phyloP scores from a whole-genome alignment of 306 rosid genomes.

The Lagenaria siceraria region DNA sequence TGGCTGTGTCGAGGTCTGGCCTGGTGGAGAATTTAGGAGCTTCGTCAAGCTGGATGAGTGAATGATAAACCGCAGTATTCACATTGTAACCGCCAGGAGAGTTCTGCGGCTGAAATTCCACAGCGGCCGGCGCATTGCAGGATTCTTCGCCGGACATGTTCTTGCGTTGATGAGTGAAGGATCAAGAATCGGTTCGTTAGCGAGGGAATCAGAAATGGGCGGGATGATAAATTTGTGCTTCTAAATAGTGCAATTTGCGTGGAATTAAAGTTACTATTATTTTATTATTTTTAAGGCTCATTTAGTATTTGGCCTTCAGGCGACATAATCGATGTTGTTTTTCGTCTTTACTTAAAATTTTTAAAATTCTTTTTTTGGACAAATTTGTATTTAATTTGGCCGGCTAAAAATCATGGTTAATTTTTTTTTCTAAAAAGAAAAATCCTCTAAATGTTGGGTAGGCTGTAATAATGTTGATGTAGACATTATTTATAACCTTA shows the following conservation, averaged over 20 bases:
- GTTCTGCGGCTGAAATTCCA: constrained; percentile 13
- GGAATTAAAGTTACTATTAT: background rate
- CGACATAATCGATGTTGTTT: background rate
- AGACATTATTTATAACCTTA: too few species aligned
- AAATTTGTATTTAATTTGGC: background rate
- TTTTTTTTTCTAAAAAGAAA: too few species aligned
- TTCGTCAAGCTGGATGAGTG: constrained; percentile 23
- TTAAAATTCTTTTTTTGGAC: background rate
- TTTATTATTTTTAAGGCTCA: background rate
- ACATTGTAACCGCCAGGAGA: constrained; percentile 37
- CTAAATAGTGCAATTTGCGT: background rate
- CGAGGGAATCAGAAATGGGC: background rate
- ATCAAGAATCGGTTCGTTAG: background rate
- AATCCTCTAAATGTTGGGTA: too few species aligned
- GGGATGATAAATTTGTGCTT: background rate
- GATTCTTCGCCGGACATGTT: background rate
- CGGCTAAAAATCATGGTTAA: background rate
- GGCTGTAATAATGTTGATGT: too few species aligned
- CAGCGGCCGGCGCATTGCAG: constrained; percentile 22
- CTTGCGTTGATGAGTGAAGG: background rate
- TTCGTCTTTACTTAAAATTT: background rate
- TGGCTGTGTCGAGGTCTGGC: constrained; percentile 40
- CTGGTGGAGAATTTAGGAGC: constrained; percentile 30
- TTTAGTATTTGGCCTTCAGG: background rate
- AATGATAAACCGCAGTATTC: constrained; percentile 45